A percentile compares a stretch with the other conserved stretches of the same genome.
Evolutionary conservation across 768 basidiomycete genomes (phyloP).

Genomic region (Phallus indusiatus): DNA sequence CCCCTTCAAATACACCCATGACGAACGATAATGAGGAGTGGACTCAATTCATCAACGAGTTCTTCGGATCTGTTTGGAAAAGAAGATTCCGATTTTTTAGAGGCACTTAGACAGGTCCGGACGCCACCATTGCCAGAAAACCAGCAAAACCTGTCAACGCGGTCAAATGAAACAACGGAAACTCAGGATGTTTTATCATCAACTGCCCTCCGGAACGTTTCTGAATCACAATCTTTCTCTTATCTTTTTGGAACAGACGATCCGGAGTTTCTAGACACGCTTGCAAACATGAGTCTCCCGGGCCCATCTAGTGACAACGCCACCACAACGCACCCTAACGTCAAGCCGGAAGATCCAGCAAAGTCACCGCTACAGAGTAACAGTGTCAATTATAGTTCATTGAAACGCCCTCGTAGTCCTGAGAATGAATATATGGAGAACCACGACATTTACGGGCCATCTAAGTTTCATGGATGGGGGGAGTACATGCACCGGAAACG

Average conservation of each 20-base stretch:
- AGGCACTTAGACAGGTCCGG: slow-evolving; percentile 1
- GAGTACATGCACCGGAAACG: slow-evolving; percentile 90
- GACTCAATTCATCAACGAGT: background rate
- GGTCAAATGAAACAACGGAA: background rate
- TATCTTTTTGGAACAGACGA: slow-evolving; percentile 13
- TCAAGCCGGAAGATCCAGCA: background rate
- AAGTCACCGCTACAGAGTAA: background rate
- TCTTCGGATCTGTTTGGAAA: slow-evolving; percentile 5
- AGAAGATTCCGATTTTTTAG: background rate
- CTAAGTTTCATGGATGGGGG: slow-evolving; percentile 73
- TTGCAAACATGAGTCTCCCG: background rate
- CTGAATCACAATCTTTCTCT: background rate
- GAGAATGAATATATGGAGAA: background rate
- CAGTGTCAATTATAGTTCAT: background rate
- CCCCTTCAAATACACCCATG: background rate
- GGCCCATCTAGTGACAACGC: background rate
- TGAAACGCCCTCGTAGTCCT: background rate
- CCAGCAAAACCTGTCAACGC: background rate
- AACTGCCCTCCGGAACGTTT: background rate
- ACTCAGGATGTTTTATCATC: background rate
- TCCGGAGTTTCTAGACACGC: slow-evolving; percentile 11
- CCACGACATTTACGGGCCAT: slow-evolving; percentile 55
- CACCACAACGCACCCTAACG: background rate
- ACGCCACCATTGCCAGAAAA: background rate
- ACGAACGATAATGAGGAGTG: background rate